phyloP scores from a whole-genome alignment of 352 stramenopile species.

The Phytophthora pseudosyringae region DNA sequence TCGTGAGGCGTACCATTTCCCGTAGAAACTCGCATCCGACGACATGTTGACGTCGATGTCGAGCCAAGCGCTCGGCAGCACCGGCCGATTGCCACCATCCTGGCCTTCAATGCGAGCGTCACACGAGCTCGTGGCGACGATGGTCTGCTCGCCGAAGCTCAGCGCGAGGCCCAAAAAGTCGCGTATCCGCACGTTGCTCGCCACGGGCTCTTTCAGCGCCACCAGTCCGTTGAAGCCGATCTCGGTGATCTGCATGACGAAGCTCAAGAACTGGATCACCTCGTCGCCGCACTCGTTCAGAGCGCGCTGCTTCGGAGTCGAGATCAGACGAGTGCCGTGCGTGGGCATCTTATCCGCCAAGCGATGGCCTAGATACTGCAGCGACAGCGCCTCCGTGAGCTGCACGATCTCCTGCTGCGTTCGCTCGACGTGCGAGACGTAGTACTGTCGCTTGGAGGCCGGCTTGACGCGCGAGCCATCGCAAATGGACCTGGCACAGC shows the following conservation, averaged over 20 bases:
- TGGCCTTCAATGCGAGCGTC: conserved; percentile 72
- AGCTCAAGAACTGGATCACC: conserved; percentile 65
- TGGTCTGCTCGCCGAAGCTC: conserved; percentile 52
- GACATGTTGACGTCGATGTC: conserved; percentile 45
- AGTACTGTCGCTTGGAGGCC: conserved; percentile 68
- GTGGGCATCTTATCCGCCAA: conserved; percentile 64
- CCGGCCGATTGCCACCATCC: conserved; percentile 40
- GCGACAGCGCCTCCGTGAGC: conserved; percentile 62
- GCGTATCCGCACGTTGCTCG: conserved; percentile 66
- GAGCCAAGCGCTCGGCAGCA: conserved; percentile 73
- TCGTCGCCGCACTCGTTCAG: conserved; percentile 64
- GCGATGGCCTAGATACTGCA: conserved; percentile 69
- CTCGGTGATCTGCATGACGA: conserved; percentile 68
- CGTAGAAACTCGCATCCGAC: conserved; percentile 39
- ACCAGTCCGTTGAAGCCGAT: conserved; percentile 76
- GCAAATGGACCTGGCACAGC: conserved; percentile 56
- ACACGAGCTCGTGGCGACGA: conserved; percentile 76
- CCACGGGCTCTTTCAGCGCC: conserved; percentile 58
- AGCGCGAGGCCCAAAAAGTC: conserved; percentile 75
- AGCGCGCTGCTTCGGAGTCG: conserved; percentile 39
- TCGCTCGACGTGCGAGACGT: conserved; percentile 61
- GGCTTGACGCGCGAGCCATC: conserved; percentile 48
- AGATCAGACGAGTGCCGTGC: conserved; percentile 35
- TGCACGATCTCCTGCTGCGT: conserved; percentile 58
- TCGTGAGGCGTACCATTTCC: conserved; percentile 37